Percentiles rank a stretch among this genome's conserved stretches.
These are phyloP conservation scores for Apiospora hydei DNA, from an alignment of 2,329 filamentous ascomycete species.

Conservation along the genomic window DNA sequence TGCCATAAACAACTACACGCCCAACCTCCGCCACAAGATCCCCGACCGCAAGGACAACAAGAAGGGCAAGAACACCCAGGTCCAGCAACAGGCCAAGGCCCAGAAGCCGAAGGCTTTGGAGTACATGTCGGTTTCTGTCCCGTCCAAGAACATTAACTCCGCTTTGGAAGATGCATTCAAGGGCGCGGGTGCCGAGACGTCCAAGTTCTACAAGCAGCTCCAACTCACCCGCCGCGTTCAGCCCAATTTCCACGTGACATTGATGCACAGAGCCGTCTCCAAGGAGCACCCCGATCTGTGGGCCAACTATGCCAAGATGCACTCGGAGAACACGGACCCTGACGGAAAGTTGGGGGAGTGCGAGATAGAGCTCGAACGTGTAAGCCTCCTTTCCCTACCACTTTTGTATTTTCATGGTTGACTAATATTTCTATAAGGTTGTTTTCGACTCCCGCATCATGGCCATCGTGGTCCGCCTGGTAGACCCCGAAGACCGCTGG, in stretches of 20 bases:
- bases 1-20: constrained; percentile 79
- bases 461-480: constrained; percentile 84
- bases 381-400: constrained; percentile 39
- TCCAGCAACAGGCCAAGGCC: constrained; percentile 39
- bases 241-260: constrained; percentile 88
- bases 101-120: constrained; percentile 60
- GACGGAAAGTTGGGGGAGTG: constrained; percentile 67
- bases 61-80: constrained; percentile 48
- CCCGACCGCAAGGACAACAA: constrained; percentile 61
- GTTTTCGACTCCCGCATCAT: constrained; percentile 89
- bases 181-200: constrained; percentile 55
- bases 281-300: constrained; percentile 73
- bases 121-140: constrained; percentile 62
- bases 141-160: constrained; percentile 50
- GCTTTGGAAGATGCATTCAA: constrained; percentile 77
- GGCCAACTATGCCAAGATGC: constrained; percentile 71
- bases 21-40: constrained; percentile 78
- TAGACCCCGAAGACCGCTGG: constrained; percentile 64
- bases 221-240: constrained; percentile 79
- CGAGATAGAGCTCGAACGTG: constrained; percentile 68
- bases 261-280: constrained; percentile 79
- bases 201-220: constrained; percentile 79
- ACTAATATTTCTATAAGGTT: constrained; percentile 55
- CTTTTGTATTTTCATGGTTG: not conserved
- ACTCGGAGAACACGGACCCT: constrained; percentile 45